These are phyloP conservation scores for Pseudofabraea citricarpa DNA, from an alignment of 2,329 filamentous ascomycete species.

Conservation along the genomic window DNA sequence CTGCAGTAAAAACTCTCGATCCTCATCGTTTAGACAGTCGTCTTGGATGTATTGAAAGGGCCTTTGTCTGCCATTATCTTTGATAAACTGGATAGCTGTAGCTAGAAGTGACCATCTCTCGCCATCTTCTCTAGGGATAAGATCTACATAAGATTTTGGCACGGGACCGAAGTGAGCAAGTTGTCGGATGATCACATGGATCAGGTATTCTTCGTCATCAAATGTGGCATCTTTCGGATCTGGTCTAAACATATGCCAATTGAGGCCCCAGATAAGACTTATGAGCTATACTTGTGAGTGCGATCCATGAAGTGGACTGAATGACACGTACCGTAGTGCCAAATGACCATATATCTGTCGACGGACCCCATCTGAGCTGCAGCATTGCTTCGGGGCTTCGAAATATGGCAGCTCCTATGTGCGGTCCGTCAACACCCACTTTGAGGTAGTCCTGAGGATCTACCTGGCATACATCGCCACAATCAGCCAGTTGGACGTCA, in stretches of 20 bases:
- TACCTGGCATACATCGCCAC: constrained; percentile 23
- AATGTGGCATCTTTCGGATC: constrained; percentile 18
- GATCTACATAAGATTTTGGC: constrained; percentile 17
- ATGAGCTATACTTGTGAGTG: constrained; percentile 20
- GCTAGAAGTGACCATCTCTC: constrained; percentile 16
- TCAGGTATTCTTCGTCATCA: constrained; percentile 18
- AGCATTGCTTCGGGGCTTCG: constrained; percentile 31
- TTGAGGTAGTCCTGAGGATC: constrained; percentile 18
- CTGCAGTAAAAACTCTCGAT: constrained; percentile 17
- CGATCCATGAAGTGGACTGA: constrained; percentile 12
- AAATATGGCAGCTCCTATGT: constrained; percentile 32
- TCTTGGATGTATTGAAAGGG: constrained; percentile 18
- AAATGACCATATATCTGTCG: constrained; percentile 36
- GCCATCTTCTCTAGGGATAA: constrained; percentile 18
- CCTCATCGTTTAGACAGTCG: constrained; percentile 18
- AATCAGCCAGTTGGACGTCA: constrained; percentile 30
- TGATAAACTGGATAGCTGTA: constrained; percentile 15
- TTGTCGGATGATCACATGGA: constrained; percentile 19
- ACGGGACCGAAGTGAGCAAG: constrained; percentile 17
- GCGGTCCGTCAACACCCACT: constrained; percentile 15
- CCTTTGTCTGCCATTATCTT: constrained; percentile 18
- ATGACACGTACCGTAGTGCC: constrained; percentile 28
- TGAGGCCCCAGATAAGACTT: constrained; percentile 21
- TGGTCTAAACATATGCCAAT: constrained; percentile 22
- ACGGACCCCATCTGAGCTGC: constrained; percentile 29